Conservation (phyloP, 2,329 filamentous ascomycete genomes). For the Alternaria alternata region DNA sequence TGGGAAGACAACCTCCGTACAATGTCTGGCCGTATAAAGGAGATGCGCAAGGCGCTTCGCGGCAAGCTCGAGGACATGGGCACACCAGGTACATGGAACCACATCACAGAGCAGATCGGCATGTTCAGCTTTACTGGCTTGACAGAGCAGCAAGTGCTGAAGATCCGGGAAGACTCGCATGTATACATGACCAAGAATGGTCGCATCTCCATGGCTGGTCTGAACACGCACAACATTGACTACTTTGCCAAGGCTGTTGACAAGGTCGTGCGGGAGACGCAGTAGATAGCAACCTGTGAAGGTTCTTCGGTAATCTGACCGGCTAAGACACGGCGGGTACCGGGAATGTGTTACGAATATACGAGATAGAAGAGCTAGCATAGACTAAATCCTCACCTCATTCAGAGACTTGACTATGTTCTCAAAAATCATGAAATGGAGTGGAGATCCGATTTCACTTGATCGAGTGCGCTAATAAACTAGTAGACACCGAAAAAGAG, state of each 20-base stretch:
- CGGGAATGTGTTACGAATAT: background rate
- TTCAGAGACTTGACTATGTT: background rate
- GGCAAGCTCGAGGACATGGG: slow-evolving; percentile 81
- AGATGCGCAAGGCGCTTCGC: slow-evolving; percentile 83
- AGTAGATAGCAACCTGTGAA: slow-evolving; percentile 29
- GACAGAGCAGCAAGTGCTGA: slow-evolving; percentile 74
- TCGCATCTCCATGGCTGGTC: slow-evolving; percentile 96
- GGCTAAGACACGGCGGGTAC: background rate
- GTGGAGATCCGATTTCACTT: background rate
- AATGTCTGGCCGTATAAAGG: slow-evolving; percentile 95
- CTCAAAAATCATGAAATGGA: background rate
- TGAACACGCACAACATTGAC: slow-evolving; percentile 90
- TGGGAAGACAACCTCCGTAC: slow-evolving; percentile 92
- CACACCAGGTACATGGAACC: slow-evolving; percentile 92
- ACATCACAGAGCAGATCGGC: slow-evolving; percentile 98
- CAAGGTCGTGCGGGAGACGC: slow-evolving; percentile 73
- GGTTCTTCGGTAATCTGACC: background rate
- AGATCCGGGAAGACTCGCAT: slow-evolving; percentile 74
- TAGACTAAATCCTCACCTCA: background rate
- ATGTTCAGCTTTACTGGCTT: slow-evolving; percentile 98
- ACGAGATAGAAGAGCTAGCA: background rate
- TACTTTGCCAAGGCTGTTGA: slow-evolving; percentile 92
- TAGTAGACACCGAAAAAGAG: background rate
- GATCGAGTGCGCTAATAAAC: background rate
- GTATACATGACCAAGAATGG: slow-evolving; percentile 98